Conservation (phyloP, 768 basidiomycete species). For the Mycena floridula region DNA sequence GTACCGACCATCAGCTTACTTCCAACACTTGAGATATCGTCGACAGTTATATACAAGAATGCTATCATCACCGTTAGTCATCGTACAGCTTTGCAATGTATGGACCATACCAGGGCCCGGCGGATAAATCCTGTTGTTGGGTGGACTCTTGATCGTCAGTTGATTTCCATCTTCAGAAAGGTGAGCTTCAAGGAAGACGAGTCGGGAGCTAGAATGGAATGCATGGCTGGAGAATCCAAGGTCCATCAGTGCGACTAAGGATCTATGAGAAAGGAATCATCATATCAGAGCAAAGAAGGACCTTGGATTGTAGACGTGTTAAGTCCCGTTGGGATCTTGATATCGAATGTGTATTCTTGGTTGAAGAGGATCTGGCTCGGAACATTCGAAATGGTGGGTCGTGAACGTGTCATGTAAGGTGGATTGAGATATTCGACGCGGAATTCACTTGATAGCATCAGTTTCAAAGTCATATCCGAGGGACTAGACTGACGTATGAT, state of each 20-base stretch:
- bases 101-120: constrained; percentile 9
- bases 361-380: neutral
- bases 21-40: constrained; percentile 48
- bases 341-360: neutral
- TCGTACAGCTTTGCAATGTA: too few species aligned
- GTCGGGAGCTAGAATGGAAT: constrained; percentile 11
- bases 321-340: neutral
- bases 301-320: constrained; percentile 10
- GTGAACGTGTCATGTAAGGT: constrained; percentile 18
- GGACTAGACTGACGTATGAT: constrained; percentile 27
- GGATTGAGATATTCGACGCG: constrained; percentile 23
- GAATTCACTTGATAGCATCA: constrained; percentile 5
- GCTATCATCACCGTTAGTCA: too few species aligned
- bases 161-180: constrained; percentile 3
- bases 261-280: constrained; percentile 1
- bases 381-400: constrained; percentile 10
- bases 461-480: too few species aligned
- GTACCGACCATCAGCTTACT: constrained; percentile 45
- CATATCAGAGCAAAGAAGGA: constrained; percentile 3
- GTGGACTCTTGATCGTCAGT: constrained; percentile 7
- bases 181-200: constrained; percentile 6
- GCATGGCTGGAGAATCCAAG: constrained; percentile 21
- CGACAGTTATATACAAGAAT: constrained; percentile 46
- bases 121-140: constrained; percentile 7
- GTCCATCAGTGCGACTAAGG: constrained; percentile 16